A percentile compares a stretch with the other conserved stretches of the same genome.
Conservation (phyloP, 495 filamentous ascomycete genomes). For the Haplographium delicatum region DNA sequence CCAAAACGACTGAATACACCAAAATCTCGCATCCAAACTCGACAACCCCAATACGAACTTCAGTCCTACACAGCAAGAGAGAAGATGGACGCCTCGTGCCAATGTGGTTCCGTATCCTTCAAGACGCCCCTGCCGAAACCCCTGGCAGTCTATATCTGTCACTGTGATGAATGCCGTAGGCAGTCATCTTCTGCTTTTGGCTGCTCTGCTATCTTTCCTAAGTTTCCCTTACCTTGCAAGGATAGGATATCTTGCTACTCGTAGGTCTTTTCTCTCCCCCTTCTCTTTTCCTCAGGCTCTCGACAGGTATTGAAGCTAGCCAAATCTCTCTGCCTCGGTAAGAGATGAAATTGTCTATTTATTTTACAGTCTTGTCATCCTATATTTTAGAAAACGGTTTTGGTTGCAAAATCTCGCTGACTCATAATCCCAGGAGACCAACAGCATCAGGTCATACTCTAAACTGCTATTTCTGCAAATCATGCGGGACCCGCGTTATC, state of each 20-base stretch:
- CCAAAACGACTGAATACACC: no score
- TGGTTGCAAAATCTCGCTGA: no score
- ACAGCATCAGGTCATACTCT: constrained; percentile 39
- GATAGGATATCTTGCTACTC: constrained; percentile 41
- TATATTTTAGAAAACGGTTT: neutral
- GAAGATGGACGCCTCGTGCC: constrained; percentile 52
- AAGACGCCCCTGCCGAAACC: constrained; percentile 51
- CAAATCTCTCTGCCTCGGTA: no score
- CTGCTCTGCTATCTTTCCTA: constrained; percentile 61
- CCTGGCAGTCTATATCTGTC: constrained; percentile 60
- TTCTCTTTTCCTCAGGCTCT: neutral
- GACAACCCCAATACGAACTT: no score
- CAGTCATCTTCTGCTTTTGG: constrained; percentile 66
- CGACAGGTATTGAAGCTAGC: no score
- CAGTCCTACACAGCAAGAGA: neutral
- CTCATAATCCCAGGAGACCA: constrained; percentile 25
- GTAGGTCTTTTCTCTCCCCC: constrained; percentile 28
- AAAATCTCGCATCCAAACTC: no score
- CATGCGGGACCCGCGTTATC: constrained; percentile 53
- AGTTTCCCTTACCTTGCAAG: constrained; percentile 43
- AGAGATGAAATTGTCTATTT: no score
- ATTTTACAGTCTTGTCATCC: no score
- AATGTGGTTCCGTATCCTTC: constrained; percentile 59
- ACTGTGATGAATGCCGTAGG: constrained; percentile 60
- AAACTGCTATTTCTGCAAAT: constrained; percentile 54